phyloP scores from a whole-genome alignment of 192 early-diverging fungal species.

The Backusella circina region DNA sequence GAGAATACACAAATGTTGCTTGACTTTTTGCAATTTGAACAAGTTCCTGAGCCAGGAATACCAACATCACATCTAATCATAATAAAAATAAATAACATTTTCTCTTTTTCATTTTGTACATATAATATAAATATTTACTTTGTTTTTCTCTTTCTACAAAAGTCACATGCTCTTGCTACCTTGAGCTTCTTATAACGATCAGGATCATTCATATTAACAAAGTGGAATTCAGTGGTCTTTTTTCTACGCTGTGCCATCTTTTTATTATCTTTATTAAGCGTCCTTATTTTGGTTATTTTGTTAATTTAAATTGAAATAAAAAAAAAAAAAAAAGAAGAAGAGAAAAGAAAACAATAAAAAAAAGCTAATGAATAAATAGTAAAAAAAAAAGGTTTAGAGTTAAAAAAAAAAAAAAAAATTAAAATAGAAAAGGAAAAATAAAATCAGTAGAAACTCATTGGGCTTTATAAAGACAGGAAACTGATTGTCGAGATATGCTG shows the following conservation, averaged over 20 bases:
- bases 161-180: conserved; percentile 24
- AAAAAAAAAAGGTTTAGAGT: background rate
- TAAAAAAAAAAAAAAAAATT: conserved; percentile 1
- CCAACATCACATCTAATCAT: conserved; percentile 17
- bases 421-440: background rate
- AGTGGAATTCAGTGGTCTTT: conserved; percentile 22
- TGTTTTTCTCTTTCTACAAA: conserved; percentile 29
- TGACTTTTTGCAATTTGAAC: conserved; percentile 13
- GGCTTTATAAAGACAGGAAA: background rate
- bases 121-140: conserved; percentile 18
- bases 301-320: background rate
- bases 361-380: background rate
- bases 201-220: conserved; percentile 33
- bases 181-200: conserved; percentile 30
- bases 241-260: conserved; percentile 8
- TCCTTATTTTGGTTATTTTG: background rate
- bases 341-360: background rate
- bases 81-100: background rate
- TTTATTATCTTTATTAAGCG: background rate
- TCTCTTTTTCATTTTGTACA: background rate
- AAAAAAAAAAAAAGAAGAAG: background rate
- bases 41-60: conserved; percentile 23
- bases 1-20: conserved; percentile 9
- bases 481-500: background rate
- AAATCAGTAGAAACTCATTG: conserved; percentile 8